phyloP scores from a whole-genome alignment of 176 grass and related monocot genomes.

The Eleusine coracana region DNA sequence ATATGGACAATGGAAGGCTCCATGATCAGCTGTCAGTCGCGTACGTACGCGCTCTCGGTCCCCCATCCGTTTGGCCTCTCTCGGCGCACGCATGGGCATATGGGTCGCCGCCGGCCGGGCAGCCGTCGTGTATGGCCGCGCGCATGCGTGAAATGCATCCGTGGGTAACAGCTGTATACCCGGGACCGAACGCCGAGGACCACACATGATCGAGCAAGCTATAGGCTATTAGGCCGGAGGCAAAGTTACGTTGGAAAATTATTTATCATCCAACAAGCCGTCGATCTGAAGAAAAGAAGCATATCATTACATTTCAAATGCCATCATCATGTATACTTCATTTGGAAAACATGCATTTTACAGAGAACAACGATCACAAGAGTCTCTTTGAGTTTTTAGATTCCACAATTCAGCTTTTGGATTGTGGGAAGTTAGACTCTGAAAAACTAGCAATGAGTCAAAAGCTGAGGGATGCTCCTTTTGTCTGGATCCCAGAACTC shows the following conservation, averaged over 20 bases:
- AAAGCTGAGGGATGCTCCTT: no score
- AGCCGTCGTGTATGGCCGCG: background rate
- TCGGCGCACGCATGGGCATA: background rate
- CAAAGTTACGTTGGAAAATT: background rate
- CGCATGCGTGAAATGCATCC: background rate
- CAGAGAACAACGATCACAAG: no score
- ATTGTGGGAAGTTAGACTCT: no score
- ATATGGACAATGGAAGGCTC: background rate
- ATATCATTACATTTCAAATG: no score
- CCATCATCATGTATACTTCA: no score
- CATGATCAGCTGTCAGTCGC: background rate
- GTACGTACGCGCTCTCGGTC: background rate
- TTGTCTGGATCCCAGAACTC: no score
- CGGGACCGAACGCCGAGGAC: background rate
- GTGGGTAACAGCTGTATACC: background rate
- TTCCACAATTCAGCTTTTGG: no score
- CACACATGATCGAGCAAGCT: background rate
- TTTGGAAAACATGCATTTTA: no score
- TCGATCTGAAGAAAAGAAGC: no score
- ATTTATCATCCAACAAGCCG: no score
- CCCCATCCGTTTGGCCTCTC: background rate
- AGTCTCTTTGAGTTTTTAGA: no score
- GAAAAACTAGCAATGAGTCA: no score
- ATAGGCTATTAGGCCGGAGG: background rate
- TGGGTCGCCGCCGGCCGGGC: slow-evolving; percentile 6